Conservation (phyloP, 1,284 basidiomycete species). For the Trametes polyzona region DNA sequence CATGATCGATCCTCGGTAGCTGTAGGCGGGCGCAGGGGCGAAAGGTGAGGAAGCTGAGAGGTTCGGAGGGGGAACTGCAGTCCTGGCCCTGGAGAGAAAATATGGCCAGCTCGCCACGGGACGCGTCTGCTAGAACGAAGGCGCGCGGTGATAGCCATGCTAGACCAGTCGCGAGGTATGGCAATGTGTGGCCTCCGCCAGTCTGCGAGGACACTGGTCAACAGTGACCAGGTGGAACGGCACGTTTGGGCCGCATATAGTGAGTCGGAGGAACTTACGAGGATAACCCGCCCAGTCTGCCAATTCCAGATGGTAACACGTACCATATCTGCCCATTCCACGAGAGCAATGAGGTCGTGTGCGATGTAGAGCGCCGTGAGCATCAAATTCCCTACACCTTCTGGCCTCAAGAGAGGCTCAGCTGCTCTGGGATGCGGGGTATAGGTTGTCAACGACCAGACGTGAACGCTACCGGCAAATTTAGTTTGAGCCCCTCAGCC, state of each 20-base stretch:
- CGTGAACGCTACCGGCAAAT: slow-evolving; percentile 13
- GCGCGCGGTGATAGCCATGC: slow-evolving; percentile 8
- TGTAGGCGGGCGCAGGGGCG: slow-evolving; percentile 4
- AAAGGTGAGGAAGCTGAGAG: neutral
- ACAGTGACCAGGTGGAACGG: too few relatives aligned
- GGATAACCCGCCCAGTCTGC: slow-evolving; percentile 44
- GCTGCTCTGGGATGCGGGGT: slow-evolving; percentile 42
- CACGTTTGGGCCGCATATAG: neutral
- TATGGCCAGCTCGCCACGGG: neutral
- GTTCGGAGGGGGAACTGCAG: neutral
- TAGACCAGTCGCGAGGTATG: slow-evolving; percentile 6
- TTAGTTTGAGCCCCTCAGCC: neutral
- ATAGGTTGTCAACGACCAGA: slow-evolving; percentile 49
- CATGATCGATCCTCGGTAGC: slow-evolving; percentile 7
- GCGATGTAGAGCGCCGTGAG: slow-evolving; percentile 51
- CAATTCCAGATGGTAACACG: slow-evolving; percentile 60
- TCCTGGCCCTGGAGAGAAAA: slow-evolving; percentile 6
- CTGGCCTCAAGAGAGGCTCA: slow-evolving; percentile 30
- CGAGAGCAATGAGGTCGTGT: slow-evolving; percentile 53
- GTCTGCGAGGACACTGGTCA: neutral
- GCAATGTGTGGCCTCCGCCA: neutral
- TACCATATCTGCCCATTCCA: slow-evolving; percentile 41
- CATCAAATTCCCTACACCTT: slow-evolving; percentile 34
- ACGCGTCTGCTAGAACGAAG: slow-evolving; percentile 12
- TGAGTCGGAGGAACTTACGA: slow-evolving; percentile 1